Base-by-base conservation (phyloP, 305 asterid genomes). In the Solanum hybrid region DNA sequence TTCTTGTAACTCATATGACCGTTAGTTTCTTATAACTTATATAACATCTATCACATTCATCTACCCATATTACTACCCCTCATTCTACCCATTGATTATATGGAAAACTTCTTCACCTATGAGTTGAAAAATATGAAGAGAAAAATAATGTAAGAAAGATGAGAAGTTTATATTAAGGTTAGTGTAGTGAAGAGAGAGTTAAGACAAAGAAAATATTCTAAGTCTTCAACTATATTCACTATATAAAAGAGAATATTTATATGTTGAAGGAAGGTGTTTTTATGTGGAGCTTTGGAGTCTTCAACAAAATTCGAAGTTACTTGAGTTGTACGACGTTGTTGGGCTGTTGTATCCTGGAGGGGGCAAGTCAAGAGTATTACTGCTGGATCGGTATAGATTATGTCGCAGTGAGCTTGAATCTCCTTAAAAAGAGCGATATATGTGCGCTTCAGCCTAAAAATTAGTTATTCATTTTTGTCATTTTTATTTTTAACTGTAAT, bases 401-500 rank as follows among this genome's bases (percentile, higher is more conserved):
- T 51, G 66, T 0, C 9, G n/a, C 8, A 51, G 66, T 16, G 66
- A 0, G 8, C 66, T 51, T 51, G 66, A 51, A 51, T 51, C 66
- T 5, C 66, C n/a, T 51, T 51, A 51, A 51, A 51, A 1, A 51
- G 3, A 51, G 9, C n/a, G 4, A 51, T 0, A 51, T 16, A 51
- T 51, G 0, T 16, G 1, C 9, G n/a, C n/a, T 1, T 51, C n/a
- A 51, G 0, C 0, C 8, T 51, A 51, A 5, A 5, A 16, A 51
- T 42, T 5, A 0, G 5, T 46, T 16, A 51, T 16, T 16, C n/a
- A 51, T 51, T 51, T 16, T 51, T 51, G 9, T 51, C 7, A 51
- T 16, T 51, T 51, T 51, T 5, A 51, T 16, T 51, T 51, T 16
- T 0, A 51, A 51, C n/a, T 0, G 1, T 5, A 51, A 5, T 16